A percentile compares a stretch with the other conserved stretches of the same genome.
phyloP scores from a whole-genome alignment of 2,329 filamentous ascomycete genomes.

The Colletotrichum sansevieriae region DNA sequence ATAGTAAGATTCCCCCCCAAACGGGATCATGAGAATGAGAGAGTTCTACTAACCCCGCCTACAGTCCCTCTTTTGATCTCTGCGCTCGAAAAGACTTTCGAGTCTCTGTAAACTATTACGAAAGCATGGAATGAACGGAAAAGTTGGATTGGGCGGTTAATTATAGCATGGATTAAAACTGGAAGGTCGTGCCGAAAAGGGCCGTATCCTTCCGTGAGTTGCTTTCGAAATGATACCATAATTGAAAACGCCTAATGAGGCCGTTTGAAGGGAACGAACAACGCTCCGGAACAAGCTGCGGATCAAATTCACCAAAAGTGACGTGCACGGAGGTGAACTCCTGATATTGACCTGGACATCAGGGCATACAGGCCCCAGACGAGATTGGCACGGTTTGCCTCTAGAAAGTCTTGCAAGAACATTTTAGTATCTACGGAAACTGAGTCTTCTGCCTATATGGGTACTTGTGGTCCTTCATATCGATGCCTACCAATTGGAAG shows the following conservation, averaged over 20 bases:
- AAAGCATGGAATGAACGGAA: slow-evolving; percentile 9
- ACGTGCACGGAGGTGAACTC: no score
- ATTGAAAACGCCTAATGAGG: slow-evolving; percentile 8
- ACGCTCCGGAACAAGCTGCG: no score
- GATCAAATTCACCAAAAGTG: no score
- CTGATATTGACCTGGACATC: no score
- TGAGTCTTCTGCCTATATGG: no score
- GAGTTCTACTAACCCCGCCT: background rate
- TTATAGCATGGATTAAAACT: slow-evolving; percentile 30
- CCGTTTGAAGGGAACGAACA: no score
- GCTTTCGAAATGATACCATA: slow-evolving; percentile 36
- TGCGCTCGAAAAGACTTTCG: slow-evolving; percentile 80
- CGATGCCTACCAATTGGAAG: no score
- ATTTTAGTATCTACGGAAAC: no score
- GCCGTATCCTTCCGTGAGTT: background rate
- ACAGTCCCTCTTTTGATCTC: slow-evolving; percentile 74
- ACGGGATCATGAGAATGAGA: background rate
- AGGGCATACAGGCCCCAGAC: no score
- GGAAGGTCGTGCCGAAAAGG: background rate
- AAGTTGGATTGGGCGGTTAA: slow-evolving; percentile 3
- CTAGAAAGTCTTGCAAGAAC: no score
- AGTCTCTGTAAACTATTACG: slow-evolving; percentile 47
- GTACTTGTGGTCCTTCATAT: no score
- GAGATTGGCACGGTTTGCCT: no score
- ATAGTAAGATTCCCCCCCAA: slow-evolving; percentile 54